Percentiles rank a stretch among this genome's conserved stretches.
Evolutionary conservation across 106 monocot species (phyloP).

Genomic region (Dioscorea dumetorum): DNA sequence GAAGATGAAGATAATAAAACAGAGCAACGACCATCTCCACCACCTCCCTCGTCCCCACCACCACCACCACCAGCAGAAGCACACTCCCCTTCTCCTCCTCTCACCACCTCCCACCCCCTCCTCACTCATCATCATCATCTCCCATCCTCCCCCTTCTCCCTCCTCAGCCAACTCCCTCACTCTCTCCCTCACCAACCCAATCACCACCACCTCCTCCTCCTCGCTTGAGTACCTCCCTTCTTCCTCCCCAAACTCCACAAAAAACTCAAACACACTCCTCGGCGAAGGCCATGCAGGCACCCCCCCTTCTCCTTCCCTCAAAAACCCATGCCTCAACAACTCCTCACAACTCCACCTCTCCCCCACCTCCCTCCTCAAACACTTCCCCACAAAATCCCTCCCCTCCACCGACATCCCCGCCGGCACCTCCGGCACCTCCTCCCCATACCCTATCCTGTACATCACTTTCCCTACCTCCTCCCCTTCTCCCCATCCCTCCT

Average conservation of each 20-base stretch:
- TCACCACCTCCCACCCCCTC: conserved; percentile 45
- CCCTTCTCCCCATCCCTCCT: background rate
- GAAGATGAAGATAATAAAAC: background rate
- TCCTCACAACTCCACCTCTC: conserved; percentile 55
- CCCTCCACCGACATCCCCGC: conserved; percentile 26
- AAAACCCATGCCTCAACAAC: conserved; percentile 52
- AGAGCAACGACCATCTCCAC: too few relatives aligned
- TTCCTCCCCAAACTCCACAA: conserved; percentile 19
- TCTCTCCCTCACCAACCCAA: conserved; percentile 15
- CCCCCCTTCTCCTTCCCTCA: conserved; percentile 13
- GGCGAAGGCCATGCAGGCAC: conserved; percentile 29
- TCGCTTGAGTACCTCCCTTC: background rate
- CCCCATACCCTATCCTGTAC: conserved; percentile 42
- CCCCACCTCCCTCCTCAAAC: conserved; percentile 32
- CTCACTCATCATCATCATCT: conserved; percentile 8
- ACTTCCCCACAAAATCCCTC: conserved; percentile 47
- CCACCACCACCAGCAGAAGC: background rate
- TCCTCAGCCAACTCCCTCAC: conserved; percentile 22
- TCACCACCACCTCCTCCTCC: too few relatives aligned
- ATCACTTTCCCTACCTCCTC: conserved; percentile 7
- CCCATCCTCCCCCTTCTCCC: background rate
- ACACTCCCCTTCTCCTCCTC: conserved; percentile 14
- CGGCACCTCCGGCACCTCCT: conserved; percentile 35
- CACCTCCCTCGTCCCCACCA: conserved; percentile 2
- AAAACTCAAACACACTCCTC: conserved; percentile 34